These are phyloP conservation scores for Infundibulicybe gibba DNA, from an alignment of 768 basidiomycete genomes.

Conservation along the genomic window DNA sequence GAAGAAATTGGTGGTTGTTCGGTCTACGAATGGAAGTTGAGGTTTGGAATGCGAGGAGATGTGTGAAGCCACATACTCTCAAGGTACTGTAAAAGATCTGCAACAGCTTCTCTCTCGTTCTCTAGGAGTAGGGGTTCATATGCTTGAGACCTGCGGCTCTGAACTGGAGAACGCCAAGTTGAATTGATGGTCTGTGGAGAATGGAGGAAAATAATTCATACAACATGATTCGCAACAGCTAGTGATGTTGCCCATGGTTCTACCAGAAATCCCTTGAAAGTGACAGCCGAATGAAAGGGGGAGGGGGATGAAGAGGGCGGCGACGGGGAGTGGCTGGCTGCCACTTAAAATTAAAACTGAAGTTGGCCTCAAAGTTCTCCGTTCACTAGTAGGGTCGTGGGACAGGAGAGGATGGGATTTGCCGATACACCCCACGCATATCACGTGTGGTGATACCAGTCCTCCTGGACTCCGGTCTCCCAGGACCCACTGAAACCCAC, in stretches of 20 bases:
- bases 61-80: conserved; percentile 67
- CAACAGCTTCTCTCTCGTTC: conserved; percentile 96
- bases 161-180: conserved; percentile 43
- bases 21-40: conserved; percentile 51
- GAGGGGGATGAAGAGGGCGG: conserved; percentile 9
- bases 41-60: neutral
- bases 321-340: conserved; percentile 6
- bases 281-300: conserved; percentile 5
- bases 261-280: neutral
- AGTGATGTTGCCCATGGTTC: conserved; percentile 67
- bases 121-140: conserved; percentile 86
- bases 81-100: conserved; percentile 93
- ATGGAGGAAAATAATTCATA: conserved; percentile 37
- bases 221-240: conserved; percentile 87
- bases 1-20: conserved; percentile 98
- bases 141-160: conserved; percentile 78
- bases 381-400: too few species aligned
- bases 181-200: conserved; percentile 13
- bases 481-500: too few species aligned
- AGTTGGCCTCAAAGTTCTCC: too few species aligned
- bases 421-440: too few species aligned
- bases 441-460: too few species aligned
- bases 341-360: neutral
- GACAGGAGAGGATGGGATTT: too few species aligned
- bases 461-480: too few species aligned